Conservation (phyloP, 2,329 filamentous ascomycete genomes). For the Alternaria burnsii region DNA sequence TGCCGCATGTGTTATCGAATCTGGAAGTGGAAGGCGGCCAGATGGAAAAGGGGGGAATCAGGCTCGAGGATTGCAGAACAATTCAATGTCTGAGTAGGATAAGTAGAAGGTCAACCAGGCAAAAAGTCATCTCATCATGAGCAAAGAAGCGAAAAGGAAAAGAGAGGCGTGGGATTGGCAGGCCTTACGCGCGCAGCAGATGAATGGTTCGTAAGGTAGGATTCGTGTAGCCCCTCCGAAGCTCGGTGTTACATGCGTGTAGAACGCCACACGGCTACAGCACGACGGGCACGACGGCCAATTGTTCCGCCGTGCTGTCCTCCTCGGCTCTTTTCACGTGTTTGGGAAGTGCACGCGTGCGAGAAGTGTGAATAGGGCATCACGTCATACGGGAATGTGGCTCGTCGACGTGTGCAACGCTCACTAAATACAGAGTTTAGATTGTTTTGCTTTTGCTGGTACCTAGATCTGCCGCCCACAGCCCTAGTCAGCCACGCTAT, state of each 20-base stretch:
- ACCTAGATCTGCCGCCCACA: background rate
- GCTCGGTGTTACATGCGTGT: constrained; percentile 20
- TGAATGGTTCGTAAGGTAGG: constrained; percentile 16
- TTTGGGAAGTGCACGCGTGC: background rate
- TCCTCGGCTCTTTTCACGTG: background rate
- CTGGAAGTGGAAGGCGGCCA: background rate
- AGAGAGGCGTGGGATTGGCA: constrained; percentile 1
- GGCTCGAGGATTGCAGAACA: constrained; percentile 3
- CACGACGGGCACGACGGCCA: constrained; percentile 6
- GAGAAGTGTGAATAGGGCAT: background rate
- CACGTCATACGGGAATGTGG: background rate
- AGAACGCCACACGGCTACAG: constrained; percentile 13
- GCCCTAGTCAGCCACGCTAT: constrained; percentile 18
- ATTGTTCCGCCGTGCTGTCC: constrained; percentile 15
- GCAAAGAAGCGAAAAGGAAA: constrained; percentile 1
- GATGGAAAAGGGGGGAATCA: background rate
- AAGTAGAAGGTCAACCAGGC: constrained; percentile 4
- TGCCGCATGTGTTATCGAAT: constrained; percentile 9
- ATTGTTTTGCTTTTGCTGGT: background rate
- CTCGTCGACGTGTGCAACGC: background rate
- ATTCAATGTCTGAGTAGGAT: constrained; percentile 3
- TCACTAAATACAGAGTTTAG: background rate
- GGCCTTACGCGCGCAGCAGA: constrained; percentile 1
- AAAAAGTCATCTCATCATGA: constrained; percentile 13
- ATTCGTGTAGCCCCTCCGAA: constrained; percentile 28